Evolutionary conservation across 192 early-diverging fungal genomes (phyloP).

Genomic region (Coemansia sp.): DNA sequence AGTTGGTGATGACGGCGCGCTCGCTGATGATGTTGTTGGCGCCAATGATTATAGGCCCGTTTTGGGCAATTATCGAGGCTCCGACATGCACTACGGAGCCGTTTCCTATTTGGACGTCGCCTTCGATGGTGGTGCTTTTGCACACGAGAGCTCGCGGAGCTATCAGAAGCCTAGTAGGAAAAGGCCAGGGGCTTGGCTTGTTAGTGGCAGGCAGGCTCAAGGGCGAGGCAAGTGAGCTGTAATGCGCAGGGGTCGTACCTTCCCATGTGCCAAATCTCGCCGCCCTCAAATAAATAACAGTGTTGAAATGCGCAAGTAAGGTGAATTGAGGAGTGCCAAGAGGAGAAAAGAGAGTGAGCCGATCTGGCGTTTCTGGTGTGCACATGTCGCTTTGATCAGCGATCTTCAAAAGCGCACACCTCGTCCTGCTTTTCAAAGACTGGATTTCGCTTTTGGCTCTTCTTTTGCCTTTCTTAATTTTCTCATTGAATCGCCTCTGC

Average conservation of each 20-base stretch:
- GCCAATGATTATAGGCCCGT: slow-evolving; percentile 53
- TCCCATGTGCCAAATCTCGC: slow-evolving; percentile 19
- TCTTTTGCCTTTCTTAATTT: slow-evolving; percentile 1
- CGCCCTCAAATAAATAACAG: background rate
- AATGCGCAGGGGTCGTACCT: slow-evolving; percentile 15
- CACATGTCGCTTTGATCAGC: background rate
- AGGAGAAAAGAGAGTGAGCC: too few relatives aligned
- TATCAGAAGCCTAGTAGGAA: slow-evolving; percentile 39
- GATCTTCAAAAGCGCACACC: background rate
- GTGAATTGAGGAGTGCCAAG: background rate
- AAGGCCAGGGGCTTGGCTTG: background rate
- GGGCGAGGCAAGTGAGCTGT: background rate
- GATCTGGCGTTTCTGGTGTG: background rate
- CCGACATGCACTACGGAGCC: slow-evolving; percentile 53
- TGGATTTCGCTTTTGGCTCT: too few relatives aligned
- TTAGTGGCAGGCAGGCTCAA: background rate
- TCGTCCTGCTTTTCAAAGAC: background rate
- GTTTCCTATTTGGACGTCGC: slow-evolving; percentile 49
- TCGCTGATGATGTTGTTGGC: slow-evolving; percentile 55
- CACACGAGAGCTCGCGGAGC: slow-evolving; percentile 51
- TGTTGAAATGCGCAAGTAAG: background rate
- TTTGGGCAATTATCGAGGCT: slow-evolving; percentile 49
- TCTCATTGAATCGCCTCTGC: background rate
- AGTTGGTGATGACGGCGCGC: slow-evolving; percentile 40
- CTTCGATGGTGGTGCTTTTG: slow-evolving; percentile 45